Percentiles rank a stretch among this genome's conserved stretches.
Evolutionary conservation across 176 grass and related monocot genomes (phyloP).

Genomic region (barley (Hordeum vulgare)): DNA sequence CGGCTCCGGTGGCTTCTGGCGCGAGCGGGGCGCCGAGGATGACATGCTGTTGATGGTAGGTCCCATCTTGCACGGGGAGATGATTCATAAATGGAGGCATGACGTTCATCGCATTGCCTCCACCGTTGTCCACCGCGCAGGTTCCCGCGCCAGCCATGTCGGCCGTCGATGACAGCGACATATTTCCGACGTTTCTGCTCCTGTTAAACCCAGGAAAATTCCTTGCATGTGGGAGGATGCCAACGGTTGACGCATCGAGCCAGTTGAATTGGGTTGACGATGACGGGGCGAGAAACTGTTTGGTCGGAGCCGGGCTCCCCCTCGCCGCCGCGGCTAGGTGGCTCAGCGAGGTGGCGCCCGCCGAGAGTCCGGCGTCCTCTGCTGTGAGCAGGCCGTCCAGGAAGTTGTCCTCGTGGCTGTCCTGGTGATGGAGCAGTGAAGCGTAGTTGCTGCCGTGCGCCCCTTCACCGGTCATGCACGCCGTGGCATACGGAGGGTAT

Average conservation of each 20-base stretch:
- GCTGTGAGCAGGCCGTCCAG: conserved; percentile 50
- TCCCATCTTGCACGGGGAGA: conserved; percentile 11
- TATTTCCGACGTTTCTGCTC: neutral
- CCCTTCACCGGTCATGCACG: neutral
- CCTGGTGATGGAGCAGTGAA: conserved; percentile 40
- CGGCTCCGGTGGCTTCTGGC: conserved; percentile 23
- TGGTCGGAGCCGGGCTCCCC: neutral
- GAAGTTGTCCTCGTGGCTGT: conserved; percentile 48
- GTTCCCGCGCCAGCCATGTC: neutral
- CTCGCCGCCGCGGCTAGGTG: conserved; percentile 20
- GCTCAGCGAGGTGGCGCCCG: conserved; percentile 16
- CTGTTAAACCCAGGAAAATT: conserved; percentile 19
- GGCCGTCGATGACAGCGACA: conserved; percentile 18
- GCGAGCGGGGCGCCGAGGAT: conserved; percentile 5
- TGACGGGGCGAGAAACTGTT: conserved; percentile 27
- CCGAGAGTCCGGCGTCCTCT: conserved; percentile 23
- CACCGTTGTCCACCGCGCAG: conserved; percentile 10
- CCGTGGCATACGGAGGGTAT: neutral
- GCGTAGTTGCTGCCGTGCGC: conserved; percentile 17
- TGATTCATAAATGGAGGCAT: conserved; percentile 34
- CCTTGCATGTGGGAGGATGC: conserved; percentile 32
- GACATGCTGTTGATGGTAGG: conserved; percentile 26
- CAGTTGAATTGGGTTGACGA: conserved; percentile 31
- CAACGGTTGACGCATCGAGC: conserved; percentile 28
- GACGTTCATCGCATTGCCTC: conserved; percentile 9